phyloP scores from a whole-genome alignment of 2,329 filamentous ascomycete genomes.

The Gremmenia infestans region DNA sequence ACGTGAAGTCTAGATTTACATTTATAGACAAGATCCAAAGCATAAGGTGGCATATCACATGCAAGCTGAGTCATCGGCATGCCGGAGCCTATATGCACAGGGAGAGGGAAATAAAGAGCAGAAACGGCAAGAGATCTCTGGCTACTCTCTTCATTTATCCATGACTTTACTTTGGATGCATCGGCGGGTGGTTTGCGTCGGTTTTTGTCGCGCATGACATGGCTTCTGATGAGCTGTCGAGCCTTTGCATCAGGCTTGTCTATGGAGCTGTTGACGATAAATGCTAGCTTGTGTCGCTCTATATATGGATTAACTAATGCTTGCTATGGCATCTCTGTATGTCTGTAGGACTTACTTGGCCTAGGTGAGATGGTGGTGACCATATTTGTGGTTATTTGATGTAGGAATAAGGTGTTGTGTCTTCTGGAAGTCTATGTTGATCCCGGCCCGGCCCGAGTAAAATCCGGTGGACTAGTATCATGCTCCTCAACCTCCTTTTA shows the following conservation, averaged over 20 bases:
- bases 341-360: too few species aligned
- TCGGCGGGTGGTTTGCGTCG: not conserved
- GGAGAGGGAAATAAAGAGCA: not conserved
- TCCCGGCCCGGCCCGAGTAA: too few species aligned
- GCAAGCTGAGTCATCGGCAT: not conserved
- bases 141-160: not conserved
- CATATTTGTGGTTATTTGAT: too few species aligned
- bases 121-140: not conserved
- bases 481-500: too few species aligned
- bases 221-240: constrained; percentile 1
- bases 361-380: too few species aligned
- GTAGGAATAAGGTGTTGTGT: too few species aligned
- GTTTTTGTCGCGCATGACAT: constrained; percentile 6
- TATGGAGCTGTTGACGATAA: not conserved
- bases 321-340: too few species aligned
- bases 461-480: too few species aligned
- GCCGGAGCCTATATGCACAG: not conserved
- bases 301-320: too few species aligned
- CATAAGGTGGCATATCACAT: constrained; percentile 5
- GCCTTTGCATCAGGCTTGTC: constrained; percentile 1
- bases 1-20: not conserved
- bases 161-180: not conserved
- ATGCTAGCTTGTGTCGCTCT: not conserved
- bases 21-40: constrained; percentile 2
- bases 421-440: too few species aligned